Percentiles rank a stretch among this genome's conserved stretches.
Conservation (phyloP, 2,329 filamentous ascomycete genomes). For the Sporothrix inflata region DNA sequence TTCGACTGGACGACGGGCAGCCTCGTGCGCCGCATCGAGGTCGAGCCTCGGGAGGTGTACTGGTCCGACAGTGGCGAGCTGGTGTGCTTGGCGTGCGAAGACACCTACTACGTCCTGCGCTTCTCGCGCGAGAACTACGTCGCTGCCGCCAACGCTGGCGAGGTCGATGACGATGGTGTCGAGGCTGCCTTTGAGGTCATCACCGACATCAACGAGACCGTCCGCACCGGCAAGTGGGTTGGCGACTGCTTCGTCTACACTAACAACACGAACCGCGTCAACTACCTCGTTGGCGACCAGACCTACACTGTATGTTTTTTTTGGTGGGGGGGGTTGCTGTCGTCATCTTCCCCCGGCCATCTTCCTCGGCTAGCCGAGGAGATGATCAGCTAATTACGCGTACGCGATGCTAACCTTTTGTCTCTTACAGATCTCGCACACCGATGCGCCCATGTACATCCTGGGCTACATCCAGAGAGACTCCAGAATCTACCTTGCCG, state of each 20-base stretch:
- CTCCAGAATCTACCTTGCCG: conserved; percentile 90
- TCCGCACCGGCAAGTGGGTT: conserved; percentile 95
- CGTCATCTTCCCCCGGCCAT: background rate
- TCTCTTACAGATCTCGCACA: conserved; percentile 66
- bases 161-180: conserved; percentile 87
- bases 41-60: conserved; percentile 75
- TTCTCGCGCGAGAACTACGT: conserved; percentile 89
- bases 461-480: conserved; percentile 94
- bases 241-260: conserved; percentile 99
- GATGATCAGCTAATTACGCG: background rate
- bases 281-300: conserved; percentile 97
- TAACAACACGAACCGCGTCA: conserved; percentile 92
- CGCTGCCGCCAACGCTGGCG: conserved; percentile 77
- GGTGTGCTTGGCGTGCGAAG: conserved; percentile 89
- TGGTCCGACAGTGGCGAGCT: conserved; percentile 98
- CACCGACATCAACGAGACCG: conserved; percentile 90
- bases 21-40: conserved; percentile 89
- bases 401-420: background rate
- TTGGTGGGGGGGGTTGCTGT: no score
- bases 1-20: conserved; percentile 94
- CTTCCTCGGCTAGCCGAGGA: background rate
- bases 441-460: conserved; percentile 92
- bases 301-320: conserved; percentile 77
- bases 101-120: conserved; percentile 90
- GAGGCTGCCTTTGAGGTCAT: conserved; percentile 96